Base-by-base conservation (phyloP, 2,329 filamentous ascomycete genomes). In the Beauveria sp. region DNA sequence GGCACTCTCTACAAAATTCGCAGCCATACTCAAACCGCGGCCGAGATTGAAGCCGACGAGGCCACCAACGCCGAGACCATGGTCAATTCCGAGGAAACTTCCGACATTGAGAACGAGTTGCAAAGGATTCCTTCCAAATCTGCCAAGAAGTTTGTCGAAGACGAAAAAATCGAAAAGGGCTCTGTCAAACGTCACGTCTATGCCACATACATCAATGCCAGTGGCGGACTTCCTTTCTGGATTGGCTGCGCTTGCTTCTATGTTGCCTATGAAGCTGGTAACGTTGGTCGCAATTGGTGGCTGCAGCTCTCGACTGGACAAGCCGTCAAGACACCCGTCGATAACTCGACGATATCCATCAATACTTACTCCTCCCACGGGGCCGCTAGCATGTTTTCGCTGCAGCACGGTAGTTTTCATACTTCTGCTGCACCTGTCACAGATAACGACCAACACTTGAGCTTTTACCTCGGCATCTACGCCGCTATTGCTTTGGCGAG, bases 141-240 rank as follows among this genome's bases (percentile, higher is more conserved):
- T 5, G 80, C 84, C 0, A 85, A 85, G 65, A 88, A 91, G 70
- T 93, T 92, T 65, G 83, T 90, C 28, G 86, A 91, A 68, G 89
- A 91, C 3, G 90, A 94, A 71, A 77, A 76, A n/a, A 82, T 86
- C 61, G 88, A 91, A 69, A 81, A 82, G 58, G 90, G 90, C 1
- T 81, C 85, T 5, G 84, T 93, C 37, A 87, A 87, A 66, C 77
- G 78, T 24, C 77, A 78, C 7, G 80, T 92, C n/a, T 93, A 92
- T 64, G 68, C 77, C 14, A 79, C 80, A 0, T 94, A 92, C 67
- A 72, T 92, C 16, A 78, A 77, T 10, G 83, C 85, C 26, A 89
- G 84, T 63, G 89, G 89, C 18, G 85, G 87, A 10, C 76, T 78
- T 65, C 69, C 75, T 16, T 84, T 84, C 66, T 91, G 88, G 88